Evolutionary conservation across 768 basidiomycete species (phyloP).

Genomic region (Podaxis rugospora): DNA sequence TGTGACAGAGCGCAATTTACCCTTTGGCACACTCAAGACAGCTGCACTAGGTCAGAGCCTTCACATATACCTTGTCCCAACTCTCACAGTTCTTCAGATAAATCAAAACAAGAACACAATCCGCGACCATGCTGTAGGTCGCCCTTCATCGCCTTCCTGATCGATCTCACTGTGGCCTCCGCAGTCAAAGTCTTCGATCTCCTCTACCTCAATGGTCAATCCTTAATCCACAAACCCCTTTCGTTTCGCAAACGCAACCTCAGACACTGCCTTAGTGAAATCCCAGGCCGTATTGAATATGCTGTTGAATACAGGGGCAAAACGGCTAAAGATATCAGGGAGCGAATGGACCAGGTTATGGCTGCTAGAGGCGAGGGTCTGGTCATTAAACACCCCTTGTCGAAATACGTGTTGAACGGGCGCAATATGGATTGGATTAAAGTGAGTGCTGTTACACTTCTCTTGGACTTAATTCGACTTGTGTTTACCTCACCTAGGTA

Average conservation of each 20-base stretch:
- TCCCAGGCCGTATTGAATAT: slow-evolving; percentile 81
- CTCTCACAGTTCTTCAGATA: slow-evolving; percentile 40
- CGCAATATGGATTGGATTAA: slow-evolving; percentile 94
- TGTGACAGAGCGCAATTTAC: slow-evolving; percentile 76
- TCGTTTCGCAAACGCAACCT: slow-evolving; percentile 79
- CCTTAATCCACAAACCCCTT: slow-evolving; percentile 67
- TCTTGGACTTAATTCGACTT: not conserved
- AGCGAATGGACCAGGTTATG: slow-evolving; percentile 80
- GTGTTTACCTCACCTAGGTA: slow-evolving; percentile 43
- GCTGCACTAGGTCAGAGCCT: slow-evolving; percentile 69
- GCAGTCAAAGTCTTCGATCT: slow-evolving; percentile 96
- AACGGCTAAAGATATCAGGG: slow-evolving; percentile 77
- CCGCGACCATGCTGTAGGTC: slow-evolving; percentile 89
- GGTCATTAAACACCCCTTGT: slow-evolving; percentile 81
- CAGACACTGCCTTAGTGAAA: slow-evolving; percentile 57
- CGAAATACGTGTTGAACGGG: slow-evolving; percentile 82
- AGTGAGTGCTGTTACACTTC: slow-evolving; percentile 30
- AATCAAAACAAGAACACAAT: slow-evolving; percentile 60
- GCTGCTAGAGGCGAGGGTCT: slow-evolving; percentile 86
- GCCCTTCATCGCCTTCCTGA: not conserved
- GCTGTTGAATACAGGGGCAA: slow-evolving; percentile 67
- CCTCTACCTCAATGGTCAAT: slow-evolving; percentile 81
- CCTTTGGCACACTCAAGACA: slow-evolving; percentile 92
- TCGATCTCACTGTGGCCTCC: not conserved
- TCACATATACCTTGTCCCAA: not conserved